Evolutionary conservation across 2,329 filamentous ascomycete genomes (phyloP).

Genomic region (Colletotrichum brevisporum): DNA sequence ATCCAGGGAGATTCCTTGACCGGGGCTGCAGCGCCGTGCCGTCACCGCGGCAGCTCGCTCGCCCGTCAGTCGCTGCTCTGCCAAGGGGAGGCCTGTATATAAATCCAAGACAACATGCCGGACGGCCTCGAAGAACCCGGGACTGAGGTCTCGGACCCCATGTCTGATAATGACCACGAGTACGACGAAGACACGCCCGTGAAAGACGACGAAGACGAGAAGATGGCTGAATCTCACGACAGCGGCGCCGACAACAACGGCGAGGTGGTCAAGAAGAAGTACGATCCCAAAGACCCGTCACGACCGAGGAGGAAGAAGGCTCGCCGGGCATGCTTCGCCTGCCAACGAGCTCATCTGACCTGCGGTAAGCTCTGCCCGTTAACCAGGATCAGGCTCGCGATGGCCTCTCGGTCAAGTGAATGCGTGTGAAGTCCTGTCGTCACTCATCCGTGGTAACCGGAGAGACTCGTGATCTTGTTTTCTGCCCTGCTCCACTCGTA

Average conservation of each 20-base stretch:
- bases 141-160: slow-evolving; percentile 69
- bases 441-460: slow-evolving; percentile 22
- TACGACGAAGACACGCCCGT: slow-evolving; percentile 62
- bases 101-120: slow-evolving; percentile 69
- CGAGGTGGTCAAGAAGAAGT: slow-evolving; percentile 73
- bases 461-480: background rate
- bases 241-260: slow-evolving; percentile 58
- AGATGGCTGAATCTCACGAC: slow-evolving; percentile 62
- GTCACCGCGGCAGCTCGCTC: slow-evolving; percentile 43
- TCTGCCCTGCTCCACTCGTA: slow-evolving; percentile 15
- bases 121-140: slow-evolving; percentile 67
- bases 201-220: slow-evolving; percentile 64
- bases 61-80: slow-evolving; percentile 21
- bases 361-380: slow-evolving; percentile 81
- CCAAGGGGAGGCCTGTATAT: slow-evolving; percentile 55
- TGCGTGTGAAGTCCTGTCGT: slow-evolving; percentile 37
- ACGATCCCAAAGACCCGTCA: slow-evolving; percentile 89
- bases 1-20: slow-evolving; percentile 38
- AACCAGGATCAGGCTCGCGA: slow-evolving; percentile 19
- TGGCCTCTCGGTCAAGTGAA: slow-evolving; percentile 30
- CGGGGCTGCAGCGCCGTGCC: slow-evolving; percentile 52
- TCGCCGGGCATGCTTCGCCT: slow-evolving; percentile 93
- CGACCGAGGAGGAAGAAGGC: slow-evolving; percentile 96
- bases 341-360: slow-evolving; percentile 96
- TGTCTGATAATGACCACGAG: slow-evolving; percentile 73